Evolutionary conservation across 2,329 filamentous ascomycete species (phyloP).

Genomic region (Eutypella sp.): DNA sequence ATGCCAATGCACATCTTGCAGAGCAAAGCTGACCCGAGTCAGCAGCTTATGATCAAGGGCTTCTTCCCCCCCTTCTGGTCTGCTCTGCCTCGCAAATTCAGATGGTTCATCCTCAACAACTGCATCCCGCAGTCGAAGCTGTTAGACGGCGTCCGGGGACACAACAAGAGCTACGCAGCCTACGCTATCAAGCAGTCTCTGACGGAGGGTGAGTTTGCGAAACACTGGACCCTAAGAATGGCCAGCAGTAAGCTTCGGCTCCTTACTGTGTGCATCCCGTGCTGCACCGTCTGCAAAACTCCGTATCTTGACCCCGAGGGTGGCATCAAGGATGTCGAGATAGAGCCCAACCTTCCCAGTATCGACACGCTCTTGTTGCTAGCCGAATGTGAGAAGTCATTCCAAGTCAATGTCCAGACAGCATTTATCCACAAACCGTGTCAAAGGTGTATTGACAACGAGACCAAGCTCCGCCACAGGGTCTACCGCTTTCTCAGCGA

Average conservation of each 20-base stretch:
- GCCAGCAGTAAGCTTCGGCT: slow-evolving; percentile 6
- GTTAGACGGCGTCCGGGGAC: too few species aligned
- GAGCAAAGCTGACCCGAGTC: too few species aligned
- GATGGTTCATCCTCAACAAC: too few species aligned
- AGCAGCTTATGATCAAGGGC: not conserved
- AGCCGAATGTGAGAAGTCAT: not conserved
- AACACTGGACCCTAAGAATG: slow-evolving; percentile 1
- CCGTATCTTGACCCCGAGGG: slow-evolving; percentile 4
- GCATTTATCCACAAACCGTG: slow-evolving; percentile 17
- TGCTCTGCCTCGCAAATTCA: too few species aligned
- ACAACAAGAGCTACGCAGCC: too few species aligned
- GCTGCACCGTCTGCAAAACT: slow-evolving; percentile 13
- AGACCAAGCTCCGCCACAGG: slow-evolving; percentile 9
- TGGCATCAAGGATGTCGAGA: slow-evolving; percentile 13
- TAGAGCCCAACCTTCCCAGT: too few species aligned
- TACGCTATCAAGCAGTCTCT: too few species aligned
- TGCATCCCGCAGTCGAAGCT: not conserved
- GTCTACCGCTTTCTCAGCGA: slow-evolving; percentile 7
- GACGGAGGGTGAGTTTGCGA: not conserved
- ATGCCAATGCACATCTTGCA: too few species aligned
- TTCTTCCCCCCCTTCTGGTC: slow-evolving; percentile 1
- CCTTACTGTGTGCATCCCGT: slow-evolving; percentile 15
- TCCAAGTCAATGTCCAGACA: slow-evolving; percentile 9
- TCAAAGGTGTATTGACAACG: slow-evolving; percentile 10
- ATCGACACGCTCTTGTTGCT: too few species aligned